phyloP scores from a whole-genome alignment of 73 alveolate genomes.

The Stentor coeruleus region DNA sequence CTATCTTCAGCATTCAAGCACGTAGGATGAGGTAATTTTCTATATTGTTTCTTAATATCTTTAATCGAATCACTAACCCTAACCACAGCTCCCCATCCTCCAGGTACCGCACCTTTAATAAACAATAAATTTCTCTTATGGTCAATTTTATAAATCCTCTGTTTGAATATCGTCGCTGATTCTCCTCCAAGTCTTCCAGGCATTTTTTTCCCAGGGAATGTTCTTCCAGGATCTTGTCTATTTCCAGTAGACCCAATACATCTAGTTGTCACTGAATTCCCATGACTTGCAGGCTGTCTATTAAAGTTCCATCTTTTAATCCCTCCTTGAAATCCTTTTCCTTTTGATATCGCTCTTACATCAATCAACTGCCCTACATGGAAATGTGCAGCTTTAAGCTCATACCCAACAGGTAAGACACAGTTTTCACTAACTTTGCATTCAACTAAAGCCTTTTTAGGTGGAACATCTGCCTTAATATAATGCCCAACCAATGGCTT shows the following conservation, averaged over 20 bases:
- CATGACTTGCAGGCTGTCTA: slow-evolving; percentile 68
- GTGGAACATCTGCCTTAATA: slow-evolving; percentile 65
- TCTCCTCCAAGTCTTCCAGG: slow-evolving; percentile 81
- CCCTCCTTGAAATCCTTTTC: slow-evolving; percentile 75
- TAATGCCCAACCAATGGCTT: slow-evolving; percentile 77
- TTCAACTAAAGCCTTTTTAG: slow-evolving; percentile 63
- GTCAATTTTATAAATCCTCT: slow-evolving; percentile 64
- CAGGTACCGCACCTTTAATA: slow-evolving; percentile 81
- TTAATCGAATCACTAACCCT: slow-evolving; percentile 60
- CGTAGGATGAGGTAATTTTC: slow-evolving; percentile 57
- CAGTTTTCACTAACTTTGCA: slow-evolving; percentile 68
- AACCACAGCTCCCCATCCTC: slow-evolving; percentile 60
- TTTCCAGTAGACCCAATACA: slow-evolving; percentile 74
- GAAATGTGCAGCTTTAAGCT: slow-evolving; percentile 73
- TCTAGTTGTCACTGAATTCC: slow-evolving; percentile 77
- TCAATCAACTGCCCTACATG: slow-evolving; percentile 68
- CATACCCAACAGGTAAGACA: slow-evolving; percentile 74
- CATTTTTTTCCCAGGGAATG: slow-evolving; percentile 81
- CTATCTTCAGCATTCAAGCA: slow-evolving; percentile 37
- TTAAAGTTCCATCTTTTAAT: slow-evolving; percentile 82
- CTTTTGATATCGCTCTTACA: slow-evolving; percentile 60
- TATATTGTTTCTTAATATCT: slow-evolving; percentile 41
- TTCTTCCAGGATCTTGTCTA: slow-evolving; percentile 81
- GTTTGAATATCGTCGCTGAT: slow-evolving; percentile 34
- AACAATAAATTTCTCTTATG: slow-evolving; percentile 60